phyloP scores from a whole-genome alignment of 1,284 basidiomycete species.

The Ganoderma lingzhi region DNA sequence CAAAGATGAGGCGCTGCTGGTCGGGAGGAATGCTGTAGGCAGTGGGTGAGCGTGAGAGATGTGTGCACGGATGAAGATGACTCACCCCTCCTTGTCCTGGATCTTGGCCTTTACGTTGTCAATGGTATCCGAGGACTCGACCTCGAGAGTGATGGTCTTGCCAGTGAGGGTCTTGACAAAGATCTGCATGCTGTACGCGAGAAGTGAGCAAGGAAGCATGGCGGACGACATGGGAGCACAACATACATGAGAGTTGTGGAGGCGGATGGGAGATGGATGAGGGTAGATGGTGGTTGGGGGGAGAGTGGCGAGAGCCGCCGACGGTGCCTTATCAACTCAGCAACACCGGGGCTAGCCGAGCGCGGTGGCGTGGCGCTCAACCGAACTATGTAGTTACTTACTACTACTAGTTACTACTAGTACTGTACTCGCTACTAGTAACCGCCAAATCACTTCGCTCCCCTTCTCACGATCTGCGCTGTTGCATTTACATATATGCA shows the following conservation, averaged over 20 bases:
- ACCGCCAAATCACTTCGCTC: no score
- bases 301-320: constrained; percentile 26
- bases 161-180: constrained; percentile 42
- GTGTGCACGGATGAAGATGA: neutral
- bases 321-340: constrained; percentile 35
- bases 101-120: constrained; percentile 42
- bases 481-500: no score
- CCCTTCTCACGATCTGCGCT: no score
- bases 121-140: constrained; percentile 39
- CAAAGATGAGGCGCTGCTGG: constrained; percentile 41
- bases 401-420: no score
- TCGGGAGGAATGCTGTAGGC: constrained; percentile 34
- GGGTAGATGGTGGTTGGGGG: constrained; percentile 39
- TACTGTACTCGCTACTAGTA: no score
- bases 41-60: neutral
- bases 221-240: neutral
- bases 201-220: neutral
- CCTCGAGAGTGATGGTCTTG: constrained; percentile 42
- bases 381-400: no score
- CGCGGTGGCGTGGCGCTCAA: neutral
- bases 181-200: constrained; percentile 38
- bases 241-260: constrained; percentile 20
- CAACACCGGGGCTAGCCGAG: constrained; percentile 16
- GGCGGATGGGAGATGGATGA: constrained; percentile 15
- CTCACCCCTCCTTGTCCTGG: constrained; percentile 40